phyloP scores from a whole-genome alignment of 805 yeast species.

The Candida pseudofarinosa region DNA sequence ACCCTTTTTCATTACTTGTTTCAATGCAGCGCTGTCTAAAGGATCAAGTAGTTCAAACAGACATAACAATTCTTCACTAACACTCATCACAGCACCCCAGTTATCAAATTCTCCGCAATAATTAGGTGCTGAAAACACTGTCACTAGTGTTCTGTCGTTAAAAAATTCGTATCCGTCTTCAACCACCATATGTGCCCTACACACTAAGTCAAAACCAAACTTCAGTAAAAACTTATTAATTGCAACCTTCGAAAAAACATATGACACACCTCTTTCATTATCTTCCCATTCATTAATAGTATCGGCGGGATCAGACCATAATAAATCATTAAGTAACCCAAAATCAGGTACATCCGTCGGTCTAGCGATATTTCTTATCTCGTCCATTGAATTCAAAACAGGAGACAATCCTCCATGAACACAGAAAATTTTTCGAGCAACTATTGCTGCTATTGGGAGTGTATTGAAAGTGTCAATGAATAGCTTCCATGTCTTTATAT shows the following conservation, averaged over 20 bases:
- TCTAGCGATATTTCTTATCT: conserved; percentile 67
- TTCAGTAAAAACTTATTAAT: conserved; percentile 71
- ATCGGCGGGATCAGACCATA: conserved; percentile 87
- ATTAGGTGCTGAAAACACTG: conserved; percentile 80
- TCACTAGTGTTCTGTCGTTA: conserved; percentile 67
- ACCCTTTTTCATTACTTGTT: conserved; percentile 93
- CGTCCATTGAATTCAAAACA: conserved; percentile 67
- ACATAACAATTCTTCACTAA: conserved; percentile 86
- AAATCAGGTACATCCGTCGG: conserved; percentile 87
- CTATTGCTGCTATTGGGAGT: conserved; percentile 91
- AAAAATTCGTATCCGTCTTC: conserved; percentile 86
- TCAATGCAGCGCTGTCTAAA: conserved; percentile 84
- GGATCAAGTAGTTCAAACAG: conserved; percentile 93
- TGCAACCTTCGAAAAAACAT: conserved; percentile 75
- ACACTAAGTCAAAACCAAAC: conserved; percentile 76
- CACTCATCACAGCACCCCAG: conserved; percentile 97
- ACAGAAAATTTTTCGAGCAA: conserved; percentile 91
- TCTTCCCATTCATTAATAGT: conserved; percentile 84
- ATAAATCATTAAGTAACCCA: conserved; percentile 70
- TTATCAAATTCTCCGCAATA: conserved; percentile 80
- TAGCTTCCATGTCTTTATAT: conserved; percentile 87
- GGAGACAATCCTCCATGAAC: conserved; percentile 86
- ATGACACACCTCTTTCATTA: conserved; percentile 79
- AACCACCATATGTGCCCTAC: conserved; percentile 87
- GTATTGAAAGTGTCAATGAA: conserved; percentile 95